phyloP scores from a whole-genome alignment of 345 rosid species.

The Eucalyptus sp. region DNA sequence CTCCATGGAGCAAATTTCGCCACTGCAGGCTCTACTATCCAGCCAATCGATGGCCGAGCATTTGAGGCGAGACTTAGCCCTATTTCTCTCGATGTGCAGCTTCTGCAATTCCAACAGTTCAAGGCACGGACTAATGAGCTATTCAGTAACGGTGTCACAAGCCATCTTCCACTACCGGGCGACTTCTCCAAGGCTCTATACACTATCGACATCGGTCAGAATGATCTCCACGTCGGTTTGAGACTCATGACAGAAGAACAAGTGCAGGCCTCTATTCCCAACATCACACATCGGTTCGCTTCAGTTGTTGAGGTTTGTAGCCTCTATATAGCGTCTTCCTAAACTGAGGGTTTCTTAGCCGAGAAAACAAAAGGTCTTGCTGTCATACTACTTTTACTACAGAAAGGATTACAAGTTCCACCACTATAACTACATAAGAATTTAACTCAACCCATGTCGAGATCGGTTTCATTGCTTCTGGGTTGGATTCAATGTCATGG shows the following conservation, averaged over 20 bases:
- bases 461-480: neutral
- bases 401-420: neutral
- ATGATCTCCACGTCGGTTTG: slow-evolving; percentile 75
- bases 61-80: slow-evolving; percentile 80
- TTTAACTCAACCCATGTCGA: neutral
- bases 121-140: slow-evolving; percentile 48
- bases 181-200: slow-evolving; percentile 79
- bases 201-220: slow-evolving; percentile 88
- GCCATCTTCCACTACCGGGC: slow-evolving; percentile 56
- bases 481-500: neutral
- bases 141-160: slow-evolving; percentile 19
- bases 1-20: slow-evolving; percentile 91
- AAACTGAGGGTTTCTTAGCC: neutral
- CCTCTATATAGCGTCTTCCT: neutral
- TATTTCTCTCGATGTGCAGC: slow-evolving; percentile 78
- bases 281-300: slow-evolving; percentile 55
- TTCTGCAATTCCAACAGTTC: slow-evolving; percentile 62
- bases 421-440: neutral
- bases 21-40: slow-evolving; percentile 86
- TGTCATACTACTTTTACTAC: neutral
- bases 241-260: slow-evolving; percentile 52
- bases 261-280: slow-evolving; percentile 55
- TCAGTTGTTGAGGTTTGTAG: slow-evolving; percentile 29
- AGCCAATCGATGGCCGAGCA: slow-evolving; percentile 70
- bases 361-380: neutral